Evolutionary conservation across 768 basidiomycete species (phyloP).

Genomic region (Leccinellum luteum): DNA sequence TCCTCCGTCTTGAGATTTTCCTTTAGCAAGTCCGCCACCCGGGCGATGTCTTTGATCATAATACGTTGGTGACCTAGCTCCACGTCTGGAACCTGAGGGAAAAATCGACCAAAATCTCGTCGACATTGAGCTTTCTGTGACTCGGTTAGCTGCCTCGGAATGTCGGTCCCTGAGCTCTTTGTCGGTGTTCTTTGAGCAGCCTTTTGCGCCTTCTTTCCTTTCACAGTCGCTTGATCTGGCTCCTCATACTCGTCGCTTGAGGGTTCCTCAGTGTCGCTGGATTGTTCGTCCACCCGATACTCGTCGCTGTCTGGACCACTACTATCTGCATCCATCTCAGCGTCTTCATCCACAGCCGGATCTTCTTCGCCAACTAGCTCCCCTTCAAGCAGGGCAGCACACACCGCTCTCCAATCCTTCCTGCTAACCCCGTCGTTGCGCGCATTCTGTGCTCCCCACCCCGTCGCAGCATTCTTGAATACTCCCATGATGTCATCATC

Average conservation of each 20-base stretch:
- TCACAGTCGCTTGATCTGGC: background rate
- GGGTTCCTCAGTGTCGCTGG: conserved; percentile 24
- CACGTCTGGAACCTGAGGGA: conserved; percentile 49
- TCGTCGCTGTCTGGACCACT: conserved; percentile 33
- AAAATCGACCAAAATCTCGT: conserved; percentile 70
- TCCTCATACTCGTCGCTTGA: conserved; percentile 33
- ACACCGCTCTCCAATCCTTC: conserved; percentile 80
- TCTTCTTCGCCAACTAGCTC: conserved; percentile 20
- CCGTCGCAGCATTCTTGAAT: conserved; percentile 72
- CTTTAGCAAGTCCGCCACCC: conserved; percentile 58
- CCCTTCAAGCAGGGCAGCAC: conserved; percentile 65
- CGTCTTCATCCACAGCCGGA: conserved; percentile 12
- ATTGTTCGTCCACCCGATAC: conserved; percentile 23
- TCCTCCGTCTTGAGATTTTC: conserved; percentile 76
- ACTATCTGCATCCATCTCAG: conserved; percentile 22
- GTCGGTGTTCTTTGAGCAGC: conserved; percentile 1
- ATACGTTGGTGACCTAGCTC: conserved; percentile 54
- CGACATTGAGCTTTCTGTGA: conserved; percentile 55
- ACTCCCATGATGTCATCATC: conserved; percentile 73
- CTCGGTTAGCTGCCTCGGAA: conserved; percentile 38
- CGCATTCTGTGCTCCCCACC: conserved; percentile 50
- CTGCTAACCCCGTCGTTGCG: conserved; percentile 45
- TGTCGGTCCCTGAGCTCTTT: background rate
- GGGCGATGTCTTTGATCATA: conserved; percentile 63
- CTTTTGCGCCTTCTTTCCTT: conserved; percentile 9